Evolutionary conservation across 1,284 basidiomycete genomes (phyloP), one percentile per base, ranked within the genome.

Genomic region (Meira nashicola): DNA sequence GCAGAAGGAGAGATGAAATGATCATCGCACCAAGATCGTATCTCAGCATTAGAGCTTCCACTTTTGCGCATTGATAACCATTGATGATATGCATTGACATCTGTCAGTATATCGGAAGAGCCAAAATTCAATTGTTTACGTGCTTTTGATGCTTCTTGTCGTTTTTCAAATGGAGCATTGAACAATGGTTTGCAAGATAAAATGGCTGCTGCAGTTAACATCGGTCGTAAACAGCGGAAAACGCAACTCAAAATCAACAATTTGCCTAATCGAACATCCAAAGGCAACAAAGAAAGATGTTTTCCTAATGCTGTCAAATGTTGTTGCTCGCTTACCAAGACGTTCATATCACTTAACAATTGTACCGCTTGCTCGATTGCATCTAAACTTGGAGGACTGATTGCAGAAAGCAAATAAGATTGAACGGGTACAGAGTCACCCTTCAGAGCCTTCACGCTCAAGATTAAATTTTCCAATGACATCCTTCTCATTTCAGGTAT

Each of bases 241-340:
- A 76, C 60, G 19, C 66, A 65, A 7, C 69, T 74, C 40, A 78
- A 66, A 49, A 79, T 66, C 39, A 79, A 59, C 58, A 89, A 86
- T 82, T 96, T 96, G 39, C 86, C 90, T 19, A 96, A 82, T 49
- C 90, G 84, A n/a, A 95, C 80, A 79, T 96, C 92, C 25, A 95
- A 82, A 1, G 92, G 92, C 33, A 96, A 41, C 60, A n/a, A 51
- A 52, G 23, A 44, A 48, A 94, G 85, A 78, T 94, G 87, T 65
- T 84, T 82, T 2, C 93, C 93, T 1, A 96, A 81, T 7, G 92
- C 85, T 0, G 92, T 95, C 52, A 95, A 78, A 50, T 82, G 67
- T 39, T 80, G 79, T 10, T 43, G 41, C 2, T 23, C 46, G 12
- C 5, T n/a, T 8, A 33, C 28, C 14, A 48, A 17, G 5, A 48